Evolutionary conservation across 2,329 filamentous ascomycete genomes (phyloP).

Genomic region (Talaromyces sp.): DNA sequence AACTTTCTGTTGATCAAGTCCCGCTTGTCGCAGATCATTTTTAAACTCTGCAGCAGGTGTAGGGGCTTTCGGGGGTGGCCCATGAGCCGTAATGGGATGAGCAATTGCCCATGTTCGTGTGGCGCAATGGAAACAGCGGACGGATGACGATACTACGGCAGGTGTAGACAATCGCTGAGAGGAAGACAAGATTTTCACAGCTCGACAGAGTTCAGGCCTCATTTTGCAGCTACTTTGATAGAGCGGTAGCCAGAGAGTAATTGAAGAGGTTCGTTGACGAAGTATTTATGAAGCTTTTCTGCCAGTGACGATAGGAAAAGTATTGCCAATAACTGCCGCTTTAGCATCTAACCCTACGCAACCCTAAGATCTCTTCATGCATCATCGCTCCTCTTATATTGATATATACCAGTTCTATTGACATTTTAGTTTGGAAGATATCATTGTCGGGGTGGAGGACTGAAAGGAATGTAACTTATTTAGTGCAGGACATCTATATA

Average conservation of each 20-base stretch:
- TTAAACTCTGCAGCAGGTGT: constrained; percentile 47
- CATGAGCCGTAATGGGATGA: constrained; percentile 57
- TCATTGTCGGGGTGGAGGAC: too few species aligned
- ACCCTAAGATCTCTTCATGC: not conserved
- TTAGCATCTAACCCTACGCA: not conserved
- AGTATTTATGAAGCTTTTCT: not conserved
- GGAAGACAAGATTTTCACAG: not conserved
- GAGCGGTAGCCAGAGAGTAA: not conserved
- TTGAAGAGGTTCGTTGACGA: not conserved
- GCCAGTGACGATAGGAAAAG: not conserved
- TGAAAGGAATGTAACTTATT: not conserved
- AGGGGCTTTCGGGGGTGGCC: constrained; percentile 59
- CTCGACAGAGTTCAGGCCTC: not conserved
- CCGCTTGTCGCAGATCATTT: constrained; percentile 35
- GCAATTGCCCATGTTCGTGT: constrained; percentile 50
- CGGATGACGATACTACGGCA: constrained; percentile 10
- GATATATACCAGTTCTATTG: not conserved
- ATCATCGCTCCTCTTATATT: not conserved
- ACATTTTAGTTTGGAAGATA: not conserved
- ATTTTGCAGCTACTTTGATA: not conserved
- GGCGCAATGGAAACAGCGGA: constrained; percentile 35
- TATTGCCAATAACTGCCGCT: not conserved
- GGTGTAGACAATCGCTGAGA: not conserved
- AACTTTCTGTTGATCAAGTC: constrained; percentile 49
- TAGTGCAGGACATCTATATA: too few species aligned